These are phyloP conservation scores for Epichloe gansuensis DNA, from an alignment of 2,329 filamentous ascomycete species.

Conservation along the genomic window DNA sequence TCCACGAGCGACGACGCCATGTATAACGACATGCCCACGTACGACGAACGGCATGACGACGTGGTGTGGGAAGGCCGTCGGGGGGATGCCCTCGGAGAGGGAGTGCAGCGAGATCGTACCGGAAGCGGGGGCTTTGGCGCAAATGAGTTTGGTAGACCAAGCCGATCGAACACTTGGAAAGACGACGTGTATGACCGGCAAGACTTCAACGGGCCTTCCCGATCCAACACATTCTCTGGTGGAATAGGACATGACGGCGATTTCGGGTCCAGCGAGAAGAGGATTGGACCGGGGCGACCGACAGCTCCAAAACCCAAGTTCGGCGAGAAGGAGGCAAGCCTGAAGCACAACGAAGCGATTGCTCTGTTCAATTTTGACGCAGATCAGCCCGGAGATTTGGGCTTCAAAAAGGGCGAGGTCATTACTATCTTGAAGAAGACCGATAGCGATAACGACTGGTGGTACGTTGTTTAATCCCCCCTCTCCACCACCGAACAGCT, in stretches of 20 bases:
- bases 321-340: conserved; percentile 37
- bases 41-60: conserved; percentile 71
- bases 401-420: conserved; percentile 93
- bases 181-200: conserved; percentile 61
- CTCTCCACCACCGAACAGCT: background rate
- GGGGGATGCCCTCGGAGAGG: conserved; percentile 63
- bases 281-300: conserved; percentile 58
- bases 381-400: conserved; percentile 81
- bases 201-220: conserved; percentile 25
- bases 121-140: conserved; percentile 25
- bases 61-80: conserved; percentile 70
- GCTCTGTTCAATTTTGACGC: conserved; percentile 91
- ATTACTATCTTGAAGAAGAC: conserved; percentile 93
- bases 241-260: conserved; percentile 35
- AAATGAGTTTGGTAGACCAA: conserved; percentile 42
- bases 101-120: conserved; percentile 25
- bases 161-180: conserved; percentile 58
- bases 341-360: conserved; percentile 68
- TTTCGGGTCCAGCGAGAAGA: conserved; percentile 23
- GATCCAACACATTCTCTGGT: conserved; percentile 40
- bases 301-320: conserved; percentile 86
- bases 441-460: conserved; percentile 91
- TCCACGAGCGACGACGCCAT: conserved; percentile 44
- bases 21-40: conserved; percentile 91
- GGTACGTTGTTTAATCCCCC: conserved; percentile 37